Evolutionary conservation across 805 yeast genomes (phyloP).

Genomic region (Saturnispora kantuleensis): DNA sequence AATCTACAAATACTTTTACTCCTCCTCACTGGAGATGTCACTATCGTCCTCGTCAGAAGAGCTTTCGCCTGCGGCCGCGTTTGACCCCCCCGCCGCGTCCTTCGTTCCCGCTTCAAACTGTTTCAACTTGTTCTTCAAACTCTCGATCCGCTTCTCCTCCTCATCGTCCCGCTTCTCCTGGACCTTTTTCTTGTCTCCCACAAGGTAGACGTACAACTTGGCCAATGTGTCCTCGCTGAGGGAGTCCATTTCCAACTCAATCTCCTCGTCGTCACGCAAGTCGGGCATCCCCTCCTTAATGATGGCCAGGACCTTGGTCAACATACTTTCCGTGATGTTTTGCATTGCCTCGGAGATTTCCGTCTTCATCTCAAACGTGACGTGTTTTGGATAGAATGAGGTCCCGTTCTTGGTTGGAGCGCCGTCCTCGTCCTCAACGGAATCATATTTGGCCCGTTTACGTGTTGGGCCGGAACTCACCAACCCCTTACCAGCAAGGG

Average conservation of each 20-base stretch:
- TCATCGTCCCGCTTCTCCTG: constrained; percentile 36
- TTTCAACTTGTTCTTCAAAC: constrained; percentile 64
- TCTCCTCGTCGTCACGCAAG: constrained; percentile 74
- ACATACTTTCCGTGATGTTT: constrained; percentile 62
- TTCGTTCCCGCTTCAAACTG: constrained; percentile 48
- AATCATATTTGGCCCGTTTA: constrained; percentile 39
- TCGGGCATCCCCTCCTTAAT: constrained; percentile 71
- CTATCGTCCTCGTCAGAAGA: constrained; percentile 60
- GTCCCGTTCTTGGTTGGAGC: constrained; percentile 13
- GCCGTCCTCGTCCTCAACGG: constrained; percentile 31
- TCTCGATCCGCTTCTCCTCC: constrained; percentile 67
- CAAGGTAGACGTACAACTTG: constrained; percentile 77
- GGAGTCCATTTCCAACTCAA: constrained; percentile 92
- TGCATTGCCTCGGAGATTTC: constrained; percentile 82
- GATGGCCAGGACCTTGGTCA: constrained; percentile 74
- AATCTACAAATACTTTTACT: constrained; percentile 8
- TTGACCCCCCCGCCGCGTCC: background rate
- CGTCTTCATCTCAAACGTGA: constrained; percentile 94
- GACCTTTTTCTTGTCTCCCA: constrained; percentile 31
- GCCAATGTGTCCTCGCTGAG: constrained; percentile 75
- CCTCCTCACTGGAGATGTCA: constrained; percentile 26
- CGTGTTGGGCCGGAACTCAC: constrained; percentile 3
- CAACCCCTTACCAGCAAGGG: constrained; percentile 3
- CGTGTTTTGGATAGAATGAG: constrained; percentile 30
- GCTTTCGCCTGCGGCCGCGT: constrained; percentile 34